These are phyloP conservation scores for Hondaea fermentalgiana DNA, from an alignment of 108 stramenopile genomes.

Conservation along the genomic window DNA sequence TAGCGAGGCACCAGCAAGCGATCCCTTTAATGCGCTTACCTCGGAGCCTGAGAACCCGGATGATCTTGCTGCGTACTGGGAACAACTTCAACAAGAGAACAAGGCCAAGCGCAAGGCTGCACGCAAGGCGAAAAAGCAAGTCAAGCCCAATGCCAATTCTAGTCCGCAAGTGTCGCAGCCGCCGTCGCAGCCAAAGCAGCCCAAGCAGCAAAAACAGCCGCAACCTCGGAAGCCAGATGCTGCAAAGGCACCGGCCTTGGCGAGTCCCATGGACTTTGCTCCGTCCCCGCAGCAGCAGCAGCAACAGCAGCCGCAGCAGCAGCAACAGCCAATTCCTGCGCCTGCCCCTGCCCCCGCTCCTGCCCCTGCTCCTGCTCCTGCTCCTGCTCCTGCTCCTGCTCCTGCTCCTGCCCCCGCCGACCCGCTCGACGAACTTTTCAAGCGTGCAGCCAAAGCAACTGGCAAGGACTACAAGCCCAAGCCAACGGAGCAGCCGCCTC, in stretches of 20 bases:
- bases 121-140: neutral
- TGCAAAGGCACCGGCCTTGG: neutral
- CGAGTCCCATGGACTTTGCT: neutral
- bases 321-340: neutral
- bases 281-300: neutral
- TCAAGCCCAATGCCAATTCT: neutral
- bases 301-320: neutral
- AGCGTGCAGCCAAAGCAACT: neutral
- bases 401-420: neutral
- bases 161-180: neutral
- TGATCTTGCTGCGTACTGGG: neutral
- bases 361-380: neutral
- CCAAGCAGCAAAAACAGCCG: neutral
- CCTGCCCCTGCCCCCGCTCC: neutral
- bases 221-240: neutral
- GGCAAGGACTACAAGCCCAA: slow-evolving; percentile 9
- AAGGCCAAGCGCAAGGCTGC: neutral
- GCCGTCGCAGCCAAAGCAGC: neutral
- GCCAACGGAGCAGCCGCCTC: neutral
- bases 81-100: neutral
- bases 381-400: neutral
- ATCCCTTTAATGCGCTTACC: neutral
- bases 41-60: neutral
- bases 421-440: neutral
- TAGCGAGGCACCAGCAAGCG: neutral